A percentile compares a stretch with the other conserved stretches of the same genome.
Conservation (phyloP, 129 eudicot species). For the Daucus carota region DNA sequence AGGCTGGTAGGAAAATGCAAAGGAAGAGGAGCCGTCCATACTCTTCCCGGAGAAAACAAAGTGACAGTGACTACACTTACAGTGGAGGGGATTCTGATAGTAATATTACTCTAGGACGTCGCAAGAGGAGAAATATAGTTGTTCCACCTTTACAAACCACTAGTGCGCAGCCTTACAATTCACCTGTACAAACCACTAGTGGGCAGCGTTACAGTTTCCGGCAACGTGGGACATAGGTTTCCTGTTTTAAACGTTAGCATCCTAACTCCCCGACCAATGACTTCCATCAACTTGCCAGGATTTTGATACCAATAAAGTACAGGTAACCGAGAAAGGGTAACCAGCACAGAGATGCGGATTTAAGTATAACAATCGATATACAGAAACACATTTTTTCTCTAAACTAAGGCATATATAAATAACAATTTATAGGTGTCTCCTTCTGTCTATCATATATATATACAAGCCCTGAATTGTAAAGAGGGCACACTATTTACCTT, state of each 20-base stretch:
- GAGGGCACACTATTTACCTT: neutral
- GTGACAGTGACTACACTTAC: slow-evolving; percentile 30
- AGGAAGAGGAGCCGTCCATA: slow-evolving; percentile 39
- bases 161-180: slow-evolving; percentile 61
- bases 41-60: slow-evolving; percentile 26
- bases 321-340: neutral
- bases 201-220: slow-evolving; percentile 77
- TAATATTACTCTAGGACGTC: slow-evolving; percentile 35
- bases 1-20: slow-evolving; percentile 25
- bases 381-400: neutral
- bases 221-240: slow-evolving; percentile 44
- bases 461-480: neutral
- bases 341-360: neutral
- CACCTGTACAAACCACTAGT: slow-evolving; percentile 31
- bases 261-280: neutral
- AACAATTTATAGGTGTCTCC: neutral
- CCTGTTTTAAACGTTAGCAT: neutral
- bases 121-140: slow-evolving; percentile 56
- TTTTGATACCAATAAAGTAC: neutral
- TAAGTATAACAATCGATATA: neutral
- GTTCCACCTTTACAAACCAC: slow-evolving; percentile 31
- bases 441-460: neutral
- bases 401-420: neutral
- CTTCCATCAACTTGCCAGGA: neutral
- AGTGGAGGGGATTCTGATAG: slow-evolving; percentile 55